These are phyloP conservation scores for Clausena lansium DNA, from an alignment of 345 rosid genomes.

Conservation along the genomic window DNA sequence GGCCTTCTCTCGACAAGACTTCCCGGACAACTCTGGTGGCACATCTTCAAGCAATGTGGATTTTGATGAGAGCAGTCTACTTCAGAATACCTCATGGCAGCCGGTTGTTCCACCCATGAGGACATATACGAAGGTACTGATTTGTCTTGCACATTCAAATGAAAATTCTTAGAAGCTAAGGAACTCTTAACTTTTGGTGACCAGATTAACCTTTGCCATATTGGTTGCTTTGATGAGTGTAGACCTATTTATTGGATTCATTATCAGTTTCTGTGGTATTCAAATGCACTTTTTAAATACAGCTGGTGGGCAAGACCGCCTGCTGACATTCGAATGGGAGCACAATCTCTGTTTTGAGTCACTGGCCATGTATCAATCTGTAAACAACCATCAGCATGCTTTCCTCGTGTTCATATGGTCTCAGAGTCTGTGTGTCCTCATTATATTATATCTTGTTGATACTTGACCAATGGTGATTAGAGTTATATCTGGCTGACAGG, in stretches of 20 bases:
- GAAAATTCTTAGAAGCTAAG: neutral
- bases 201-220: neutral
- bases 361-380: neutral
- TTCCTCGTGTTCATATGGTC: neutral
- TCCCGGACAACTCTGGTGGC: slow-evolving; percentile 82
- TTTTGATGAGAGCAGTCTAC: slow-evolving; percentile 68
- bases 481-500: slow-evolving; percentile 43
- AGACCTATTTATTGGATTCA: neutral
- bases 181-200: neutral
- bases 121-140: slow-evolving; percentile 83
- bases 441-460: neutral
- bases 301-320: neutral
- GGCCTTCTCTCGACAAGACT: slow-evolving; percentile 73
- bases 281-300: neutral
- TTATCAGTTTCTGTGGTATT: neutral
- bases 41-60: slow-evolving; percentile 90
- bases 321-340: neutral
- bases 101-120: slow-evolving; percentile 71
- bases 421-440: neutral
- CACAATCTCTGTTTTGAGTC: neutral
- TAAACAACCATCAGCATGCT: neutral
- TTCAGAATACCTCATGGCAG: slow-evolving; percentile 74
- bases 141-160: neutral
- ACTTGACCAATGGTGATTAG: neutral
- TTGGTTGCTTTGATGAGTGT: neutral